These are phyloP conservation scores for Sporothrix humicola DNA, from an alignment of 2,329 filamentous ascomycete species.

Conservation along the genomic window DNA sequence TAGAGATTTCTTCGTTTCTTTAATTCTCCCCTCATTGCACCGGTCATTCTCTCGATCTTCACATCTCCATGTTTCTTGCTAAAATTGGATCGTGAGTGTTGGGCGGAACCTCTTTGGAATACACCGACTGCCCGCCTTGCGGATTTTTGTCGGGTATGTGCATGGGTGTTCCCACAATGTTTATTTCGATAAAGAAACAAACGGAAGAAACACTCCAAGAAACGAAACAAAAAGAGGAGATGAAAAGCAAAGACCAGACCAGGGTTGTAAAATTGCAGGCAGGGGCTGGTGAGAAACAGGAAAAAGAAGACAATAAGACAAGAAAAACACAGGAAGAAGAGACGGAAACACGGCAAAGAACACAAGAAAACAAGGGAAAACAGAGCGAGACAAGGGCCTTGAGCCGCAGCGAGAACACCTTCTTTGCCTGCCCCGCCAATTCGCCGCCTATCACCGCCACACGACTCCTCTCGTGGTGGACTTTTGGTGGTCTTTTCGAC, in stretches of 20 bases:
- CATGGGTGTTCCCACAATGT: no score
- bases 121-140: no score
- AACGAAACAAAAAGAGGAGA: not conserved
- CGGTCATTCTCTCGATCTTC: no score
- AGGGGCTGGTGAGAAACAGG: slow-evolving; percentile 7
- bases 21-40: no score
- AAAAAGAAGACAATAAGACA: not conserved
- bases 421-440: not conserved
- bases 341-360: not conserved
- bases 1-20: no score
- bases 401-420: not conserved
- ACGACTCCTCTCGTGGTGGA: not conserved
- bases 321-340: not conserved
- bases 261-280: slow-evolving; percentile 15
- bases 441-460: not conserved
- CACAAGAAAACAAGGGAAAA: not conserved
- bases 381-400: not conserved
- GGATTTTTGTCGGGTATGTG: no score
- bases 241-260: not conserved
- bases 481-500: not conserved
- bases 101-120: no score
- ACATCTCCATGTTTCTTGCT: no score
- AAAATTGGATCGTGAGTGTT: no score
- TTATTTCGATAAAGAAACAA: not conserved
- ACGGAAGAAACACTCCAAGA: not conserved